Evolutionary conservation across 345 rosid genomes (phyloP), one percentile per base, ranked within the genome.

Genomic region (Syzygium jambos): DNA sequence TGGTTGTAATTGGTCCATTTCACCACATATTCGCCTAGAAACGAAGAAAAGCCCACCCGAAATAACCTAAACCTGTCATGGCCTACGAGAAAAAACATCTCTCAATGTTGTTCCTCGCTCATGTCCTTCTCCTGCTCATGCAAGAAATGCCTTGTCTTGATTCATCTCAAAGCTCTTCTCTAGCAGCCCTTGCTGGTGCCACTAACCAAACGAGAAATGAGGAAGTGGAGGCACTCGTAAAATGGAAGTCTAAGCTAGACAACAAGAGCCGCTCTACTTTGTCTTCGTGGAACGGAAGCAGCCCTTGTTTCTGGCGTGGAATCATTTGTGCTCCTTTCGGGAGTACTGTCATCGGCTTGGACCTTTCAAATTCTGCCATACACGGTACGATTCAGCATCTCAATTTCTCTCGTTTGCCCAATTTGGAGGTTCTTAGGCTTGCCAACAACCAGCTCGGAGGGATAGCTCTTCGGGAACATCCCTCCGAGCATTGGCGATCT

Each of bases 321-420:
- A 43, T 43, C 46, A 6, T 3, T 43, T 43, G 46, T 43, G 7
- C 5, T 43, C 3, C 46, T 43, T 6, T 43, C 7, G 46, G 46
- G 61, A 56, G 61, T 4, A 4, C 3, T 4, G 13, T 56, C 4
- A 25, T 0, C 5, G 1, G 12, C n/a, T 56, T 56, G 5, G 9
- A 56, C 4, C 41, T 38, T 9, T 6, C 57, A 2, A 25, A 30
- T 38, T 85, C 34, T 7, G 78, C 68, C 1, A 16, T 90, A 13
- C 73, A 4, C 13, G 93, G 89, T 84, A 91, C 85, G 11, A 86
- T 89, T 15, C 54, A 91, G 0, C 53, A 56, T 27, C 88, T 89
- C 55, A 27, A 73, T 61, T 89, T 91, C 87, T 34, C 22, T 89
- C 87, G 21, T 2, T 86, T 91, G 65, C 87, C 89, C 10, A 51